Percentiles rank a stretch among this genome's conserved stretches.
phyloP scores from a whole-genome alignment of 768 basidiomycete species.

The Mycena crocata region DNA sequence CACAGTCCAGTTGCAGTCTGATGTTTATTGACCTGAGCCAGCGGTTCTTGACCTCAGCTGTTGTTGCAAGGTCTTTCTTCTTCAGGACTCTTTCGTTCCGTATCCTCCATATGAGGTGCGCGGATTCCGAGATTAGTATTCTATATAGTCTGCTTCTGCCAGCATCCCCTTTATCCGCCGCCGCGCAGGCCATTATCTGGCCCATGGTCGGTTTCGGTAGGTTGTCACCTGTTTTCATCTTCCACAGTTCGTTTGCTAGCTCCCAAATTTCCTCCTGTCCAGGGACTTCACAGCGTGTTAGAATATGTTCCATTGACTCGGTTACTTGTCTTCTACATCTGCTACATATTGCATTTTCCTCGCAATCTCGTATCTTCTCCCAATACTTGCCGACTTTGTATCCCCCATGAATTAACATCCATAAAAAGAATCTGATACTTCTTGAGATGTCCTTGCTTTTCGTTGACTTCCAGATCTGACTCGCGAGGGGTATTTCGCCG shows the following conservation, averaged over 20 bases:
- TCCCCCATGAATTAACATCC: background rate
- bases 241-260: background rate
- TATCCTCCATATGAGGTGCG: constrained; percentile 21
- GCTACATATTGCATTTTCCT: background rate
- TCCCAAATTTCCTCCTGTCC: no score
- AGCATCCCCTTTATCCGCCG: background rate
- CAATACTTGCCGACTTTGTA: background rate
- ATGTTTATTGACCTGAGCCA: constrained; percentile 17
- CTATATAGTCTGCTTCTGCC: constrained; percentile 2
- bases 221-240: background rate
- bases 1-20: constrained; percentile 12
- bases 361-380: background rate
- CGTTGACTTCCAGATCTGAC: no score
- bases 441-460: background rate
- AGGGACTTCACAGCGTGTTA: no score
- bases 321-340: background rate
- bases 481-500: no score
- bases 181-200: no score
- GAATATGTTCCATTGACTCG: no score
- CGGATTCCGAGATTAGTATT: constrained; percentile 15
- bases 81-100: constrained; percentile 5
- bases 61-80: background rate
- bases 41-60: background rate
- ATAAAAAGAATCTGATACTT: background rate
- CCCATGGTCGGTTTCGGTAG: background rate